Base-by-base conservation (phyloP, 2,329 filamentous ascomycete genomes). In the Cadophora malorum region DNA sequence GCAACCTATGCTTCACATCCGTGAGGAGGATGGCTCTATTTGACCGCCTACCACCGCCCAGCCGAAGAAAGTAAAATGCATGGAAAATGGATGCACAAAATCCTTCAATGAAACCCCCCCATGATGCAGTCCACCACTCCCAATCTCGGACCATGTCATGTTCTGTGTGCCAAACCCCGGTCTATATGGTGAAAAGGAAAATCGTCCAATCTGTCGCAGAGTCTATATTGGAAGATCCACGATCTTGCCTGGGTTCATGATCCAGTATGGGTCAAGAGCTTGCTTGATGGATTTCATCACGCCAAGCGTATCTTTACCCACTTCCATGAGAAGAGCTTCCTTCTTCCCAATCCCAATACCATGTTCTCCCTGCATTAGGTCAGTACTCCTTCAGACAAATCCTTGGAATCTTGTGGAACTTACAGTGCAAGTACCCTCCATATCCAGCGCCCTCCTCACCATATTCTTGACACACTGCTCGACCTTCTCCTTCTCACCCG, bases 181-280 rank as follows among this genome's bases (percentile, higher is more conserved):
- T 55, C 33, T 25, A 59, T 38, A 25, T 21, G 2, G 35, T 55
- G 9, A 28, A 58, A 55, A 56, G 14, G 2, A 58, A 56, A 58
- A 7, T 45, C 35, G 16, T 2, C 53, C 21, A 25, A 16, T 45
- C 41, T 16, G 41, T 19, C 25, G 52, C 31, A 38, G 21, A 53
- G 47, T 16, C 59, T 21, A 64, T 4, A 56, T 64, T 19, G 83
- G 83, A 21, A 87, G 81, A 72, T 96, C 91, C 79, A 97, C 94
- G 71, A 97, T 95, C 82, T 97, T 97, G 0, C 93, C 93, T 0
- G 94, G 94, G 73, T 97, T 97, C 87, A 97, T 87, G 66, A 97
- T 87, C 92, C 94, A 96, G 61, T 89, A 80, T 0, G 94, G 94
- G 81, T 97, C 94, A 58, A 97, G 81, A 10, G 93, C 88, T n/a